Percentiles rank a stretch among this genome's conserved stretches.
phyloP scores from a whole-genome alignment of 805 yeast species.

The Priceomyces haplophilus region DNA sequence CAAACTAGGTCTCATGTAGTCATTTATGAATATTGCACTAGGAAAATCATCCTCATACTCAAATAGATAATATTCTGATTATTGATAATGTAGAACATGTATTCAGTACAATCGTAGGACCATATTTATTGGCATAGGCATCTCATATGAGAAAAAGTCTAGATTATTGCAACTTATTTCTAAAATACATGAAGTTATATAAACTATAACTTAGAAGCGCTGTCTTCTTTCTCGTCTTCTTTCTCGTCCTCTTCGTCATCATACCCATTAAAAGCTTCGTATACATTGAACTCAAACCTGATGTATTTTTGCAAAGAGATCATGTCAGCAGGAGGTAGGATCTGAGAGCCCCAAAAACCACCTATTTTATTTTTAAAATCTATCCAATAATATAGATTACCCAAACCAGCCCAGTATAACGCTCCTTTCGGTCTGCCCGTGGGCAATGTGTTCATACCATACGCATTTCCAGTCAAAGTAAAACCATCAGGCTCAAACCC shows the following conservation, averaged over 20 bases:
- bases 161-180: neutral
- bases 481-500: conserved; percentile 25
- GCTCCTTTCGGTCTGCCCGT: conserved; percentile 37
- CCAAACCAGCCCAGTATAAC: conserved; percentile 40
- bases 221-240: neutral
- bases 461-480: conserved; percentile 35
- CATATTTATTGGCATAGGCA: no score
- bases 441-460: conserved; percentile 18
- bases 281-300: conserved; percentile 25
- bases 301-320: conserved; percentile 15
- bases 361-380: conserved; percentile 36
- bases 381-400: conserved; percentile 39
- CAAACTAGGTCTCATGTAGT: conserved; percentile 56
- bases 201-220: neutral
- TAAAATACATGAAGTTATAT: neutral
- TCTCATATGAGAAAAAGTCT: no score
- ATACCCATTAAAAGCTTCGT: conserved; percentile 15
- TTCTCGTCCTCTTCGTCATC: neutral
- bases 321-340: conserved; percentile 33
- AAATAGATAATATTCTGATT: no score
- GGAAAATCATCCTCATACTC: no score
- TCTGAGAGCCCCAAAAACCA: conserved; percentile 39
- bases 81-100: no score
- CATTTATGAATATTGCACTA: neutral
- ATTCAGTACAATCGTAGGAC: no score